Conservation (phyloP, 306 rosid genomes). For the Inga oerstediana region DNA sequence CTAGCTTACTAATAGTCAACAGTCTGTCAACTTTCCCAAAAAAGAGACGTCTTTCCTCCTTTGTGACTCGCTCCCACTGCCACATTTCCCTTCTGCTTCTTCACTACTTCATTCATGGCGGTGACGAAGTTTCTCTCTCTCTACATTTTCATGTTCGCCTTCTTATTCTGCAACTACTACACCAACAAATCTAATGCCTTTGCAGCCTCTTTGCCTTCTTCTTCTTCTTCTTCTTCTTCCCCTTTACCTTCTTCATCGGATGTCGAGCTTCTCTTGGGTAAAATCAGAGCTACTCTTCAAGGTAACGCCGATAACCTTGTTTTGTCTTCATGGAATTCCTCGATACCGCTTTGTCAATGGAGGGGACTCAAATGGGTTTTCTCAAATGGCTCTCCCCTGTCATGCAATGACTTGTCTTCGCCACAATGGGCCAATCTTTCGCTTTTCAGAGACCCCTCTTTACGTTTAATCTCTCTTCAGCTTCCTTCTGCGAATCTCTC, state of each 20-base stretch:
- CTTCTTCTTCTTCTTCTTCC: constrained; percentile 21
- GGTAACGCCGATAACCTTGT: constrained; percentile 75
- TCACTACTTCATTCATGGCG: constrained; percentile 51
- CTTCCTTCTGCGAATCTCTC: constrained; percentile 97
- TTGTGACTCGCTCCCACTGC: constrained; percentile 9
- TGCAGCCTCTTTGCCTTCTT: constrained; percentile 26
- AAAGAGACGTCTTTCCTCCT: constrained; percentile 53
- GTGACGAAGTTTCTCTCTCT: constrained; percentile 41
- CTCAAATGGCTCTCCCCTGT: constrained; percentile 58
- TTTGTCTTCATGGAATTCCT: constrained; percentile 82
- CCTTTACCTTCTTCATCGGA: constrained; percentile 37
- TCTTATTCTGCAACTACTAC: background rate
- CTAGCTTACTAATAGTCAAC: constrained; percentile 58
- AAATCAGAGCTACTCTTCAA: constrained; percentile 77
- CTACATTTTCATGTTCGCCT: constrained; percentile 44
- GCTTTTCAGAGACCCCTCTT: constrained; percentile 72
- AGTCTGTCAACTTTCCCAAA: constrained; percentile 69
- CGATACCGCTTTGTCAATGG: constrained; percentile 90
- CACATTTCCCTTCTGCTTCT: constrained; percentile 32
- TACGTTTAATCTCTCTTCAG: constrained; percentile 78
- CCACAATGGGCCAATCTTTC: constrained; percentile 85
- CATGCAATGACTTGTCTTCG: constrained; percentile 72
- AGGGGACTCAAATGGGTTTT: constrained; percentile 94
- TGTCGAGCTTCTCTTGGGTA: constrained; percentile 66
- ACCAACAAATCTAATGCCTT: constrained; percentile 21